Percentiles rank a stretch among this genome's conserved stretches.
Evolutionary conservation across 768 basidiomycete species (phyloP).

Genomic region (Tricholoma saponaceum): DNA sequence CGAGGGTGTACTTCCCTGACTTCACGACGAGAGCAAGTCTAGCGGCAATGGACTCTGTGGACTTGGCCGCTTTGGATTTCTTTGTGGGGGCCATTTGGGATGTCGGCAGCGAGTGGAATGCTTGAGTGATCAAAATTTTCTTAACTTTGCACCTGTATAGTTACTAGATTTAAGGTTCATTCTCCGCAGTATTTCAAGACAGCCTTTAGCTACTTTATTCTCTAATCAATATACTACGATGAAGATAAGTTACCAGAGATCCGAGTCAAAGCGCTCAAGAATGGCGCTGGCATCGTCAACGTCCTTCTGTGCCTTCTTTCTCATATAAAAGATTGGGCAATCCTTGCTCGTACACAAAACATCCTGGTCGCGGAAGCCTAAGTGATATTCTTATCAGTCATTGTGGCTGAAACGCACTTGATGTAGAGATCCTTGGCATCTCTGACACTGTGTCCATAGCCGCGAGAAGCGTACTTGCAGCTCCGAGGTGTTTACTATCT

Average conservation of each 20-base stretch:
- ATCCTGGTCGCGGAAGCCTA: conserved; percentile 48
- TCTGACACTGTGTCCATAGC: conserved; percentile 97
- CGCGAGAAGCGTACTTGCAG: conserved; percentile 90
- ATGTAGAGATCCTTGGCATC: conserved; percentile 97
- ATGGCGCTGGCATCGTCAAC: conserved; percentile 80
- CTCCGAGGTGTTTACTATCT: conserved; percentile 67
- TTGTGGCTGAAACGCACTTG: conserved; percentile 46
- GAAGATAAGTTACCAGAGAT: conserved; percentile 58
- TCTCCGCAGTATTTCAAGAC: too few species aligned
- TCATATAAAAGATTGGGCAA: conserved; percentile 98
- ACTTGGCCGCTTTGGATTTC: conserved; percentile 93
- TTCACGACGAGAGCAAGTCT: conserved; percentile 95
- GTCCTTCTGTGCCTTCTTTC: conserved; percentile 98
- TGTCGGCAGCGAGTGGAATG: conserved; percentile 2
- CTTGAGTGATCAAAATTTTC: neutral
- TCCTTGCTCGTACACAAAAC: conserved; percentile 96
- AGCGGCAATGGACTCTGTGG: conserved; percentile 89
- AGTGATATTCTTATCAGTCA: neutral
- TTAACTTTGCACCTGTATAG: conserved; percentile 24
- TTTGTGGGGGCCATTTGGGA: conserved; percentile 83
- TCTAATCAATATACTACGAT: too few species aligned
- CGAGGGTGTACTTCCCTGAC: conserved; percentile 95
- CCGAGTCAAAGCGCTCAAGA: conserved; percentile 80
- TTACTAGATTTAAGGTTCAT: conserved; percentile 23
- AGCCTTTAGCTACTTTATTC: too few species aligned